A percentile compares a stretch with the other conserved stretches of the same genome.
phyloP scores from a whole-genome alignment of 352 stramenopile species.

The Pilasporangium apinafurcum region DNA sequence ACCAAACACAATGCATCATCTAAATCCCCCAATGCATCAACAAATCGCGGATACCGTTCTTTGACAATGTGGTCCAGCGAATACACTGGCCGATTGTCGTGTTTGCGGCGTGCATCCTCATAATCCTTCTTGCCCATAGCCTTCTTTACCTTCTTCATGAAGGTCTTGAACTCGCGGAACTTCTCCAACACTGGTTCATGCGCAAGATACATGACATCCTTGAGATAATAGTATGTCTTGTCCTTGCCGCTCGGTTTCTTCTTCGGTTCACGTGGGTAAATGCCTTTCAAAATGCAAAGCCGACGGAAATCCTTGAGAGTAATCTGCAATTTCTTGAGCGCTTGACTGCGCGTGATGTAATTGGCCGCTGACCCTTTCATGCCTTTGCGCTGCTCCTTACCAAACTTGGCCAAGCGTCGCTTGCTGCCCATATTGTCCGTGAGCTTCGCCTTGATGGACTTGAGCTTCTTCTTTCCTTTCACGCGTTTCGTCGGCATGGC shows the following conservation, averaged over 20 bases:
- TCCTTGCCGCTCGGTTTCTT: conserved; percentile 93
- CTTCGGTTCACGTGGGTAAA: conserved; percentile 97
- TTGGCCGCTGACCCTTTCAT: conserved; percentile 83
- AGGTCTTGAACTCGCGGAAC: conserved; percentile 97
- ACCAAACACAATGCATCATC: conserved; percentile 98
- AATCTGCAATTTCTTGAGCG: conserved; percentile 94
- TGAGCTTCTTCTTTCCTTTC: conserved; percentile 88
- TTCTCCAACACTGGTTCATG: conserved; percentile 98
- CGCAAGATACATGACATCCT: conserved; percentile 96
- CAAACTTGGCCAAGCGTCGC: conserved; percentile 74
- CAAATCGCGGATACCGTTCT: conserved; percentile 97
- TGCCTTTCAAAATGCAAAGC: conserved; percentile 99
- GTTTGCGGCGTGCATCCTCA: conserved; percentile 70
- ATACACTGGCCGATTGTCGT: conserved; percentile 90
- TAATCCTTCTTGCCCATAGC: conserved; percentile 84
- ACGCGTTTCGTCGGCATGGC: conserved; percentile 85
- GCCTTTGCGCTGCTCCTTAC: conserved; percentile 82
- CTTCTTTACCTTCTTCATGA: conserved; percentile 97
- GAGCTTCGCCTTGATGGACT: conserved; percentile 87
- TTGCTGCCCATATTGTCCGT: conserved; percentile 81
- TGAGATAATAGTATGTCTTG: conserved; percentile 99
- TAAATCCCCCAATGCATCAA: conserved; percentile 96
- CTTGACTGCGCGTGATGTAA: conserved; percentile 94
- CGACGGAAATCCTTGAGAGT: conserved; percentile 98
- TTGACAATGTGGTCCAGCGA: conserved; percentile 98